phyloP scores from a whole-genome alignment of 169 alveolate species.

The Plasmodium gonderi region DNA sequence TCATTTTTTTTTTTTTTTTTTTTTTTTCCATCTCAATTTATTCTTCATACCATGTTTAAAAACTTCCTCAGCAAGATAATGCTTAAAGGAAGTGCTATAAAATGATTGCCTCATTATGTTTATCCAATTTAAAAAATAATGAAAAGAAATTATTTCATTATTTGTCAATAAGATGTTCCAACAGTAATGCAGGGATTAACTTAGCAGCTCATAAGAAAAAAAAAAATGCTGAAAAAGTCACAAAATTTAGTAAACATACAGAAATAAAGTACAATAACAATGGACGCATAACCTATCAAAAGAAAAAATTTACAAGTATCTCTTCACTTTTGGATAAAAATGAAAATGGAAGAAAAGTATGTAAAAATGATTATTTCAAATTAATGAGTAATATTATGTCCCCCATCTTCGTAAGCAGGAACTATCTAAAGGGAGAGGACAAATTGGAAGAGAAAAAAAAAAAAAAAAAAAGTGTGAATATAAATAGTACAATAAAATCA shows the following conservation, averaged over 20 bases:
- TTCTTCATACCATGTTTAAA: background rate
- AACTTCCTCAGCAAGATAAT: background rate
- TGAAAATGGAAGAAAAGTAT: background rate
- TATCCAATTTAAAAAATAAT: background rate
- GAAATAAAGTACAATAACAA: background rate
- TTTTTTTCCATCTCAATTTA: background rate
- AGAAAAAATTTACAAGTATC: background rate
- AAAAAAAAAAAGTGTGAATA: background rate
- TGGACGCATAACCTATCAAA: background rate
- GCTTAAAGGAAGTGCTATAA: background rate
- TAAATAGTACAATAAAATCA: background rate
- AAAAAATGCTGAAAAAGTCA: background rate
- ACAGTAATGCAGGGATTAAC: background rate
- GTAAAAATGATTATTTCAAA: background rate
- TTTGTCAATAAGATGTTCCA: background rate
- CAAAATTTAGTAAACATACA: background rate
- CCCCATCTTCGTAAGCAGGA: background rate
- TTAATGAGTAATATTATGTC: background rate
- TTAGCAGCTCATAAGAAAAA: background rate
- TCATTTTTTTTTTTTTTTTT: background rate
- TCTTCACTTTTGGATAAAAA: too few species aligned
- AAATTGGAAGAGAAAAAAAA: background rate
- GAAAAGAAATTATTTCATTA: background rate
- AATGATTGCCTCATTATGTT: constrained; percentile 7
- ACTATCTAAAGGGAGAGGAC: background rate